Evolutionary conservation across 2,329 filamentous ascomycete genomes (phyloP), one percentile per base, ranked within the genome.

Genomic region (Sporothrix luriei): DNA sequence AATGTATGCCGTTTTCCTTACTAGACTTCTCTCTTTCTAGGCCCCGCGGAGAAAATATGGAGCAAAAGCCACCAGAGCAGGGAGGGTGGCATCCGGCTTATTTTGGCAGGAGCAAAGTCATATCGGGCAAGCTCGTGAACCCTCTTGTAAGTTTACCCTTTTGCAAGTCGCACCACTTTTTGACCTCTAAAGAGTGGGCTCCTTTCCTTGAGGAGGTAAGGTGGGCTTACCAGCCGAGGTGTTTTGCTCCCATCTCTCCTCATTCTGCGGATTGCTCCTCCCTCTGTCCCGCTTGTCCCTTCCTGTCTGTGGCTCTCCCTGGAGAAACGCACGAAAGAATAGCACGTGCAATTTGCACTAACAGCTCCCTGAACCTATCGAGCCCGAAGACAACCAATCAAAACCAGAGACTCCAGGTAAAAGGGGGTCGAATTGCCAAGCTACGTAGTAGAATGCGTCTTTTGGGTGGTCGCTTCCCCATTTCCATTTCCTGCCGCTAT

Each of bases 291-390:
- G 38, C 38, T 16, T 11, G 57, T 59, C 33, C 33, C 55, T 33
- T 33, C 29, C 6, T 33, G 4, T 5, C 5, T 1, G 5, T 9
- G 40, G 5, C 40, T 33, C 6, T 33, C 33, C 33, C 13, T 52
- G 51, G 21, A 24, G 16, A 55, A 29, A 24, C 29, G 24, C 59
- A 48, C 48, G 19, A 33, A 33, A 33, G 33, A 33, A 48, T 51
- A 69, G 68, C 68, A 66, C 68, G 52, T 69, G 61, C 52, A 66
- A 66, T 33, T 66, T 49, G 38, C 59, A 68, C 57, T 68, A 62
- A 68, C 43, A 43, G n/a, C 40, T 2, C 55, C 55, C 55, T 62
- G 57, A 21, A 26, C 33, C 21, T 33, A 40, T 43, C 48, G 11
- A 21, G 40, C 13, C 55, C 19, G 14, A 21, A 6, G 40, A 2